Base-by-base conservation (phyloP, 2,329 filamentous ascomycete genomes). In the Phyllosticta citribraziliensis region DNA sequence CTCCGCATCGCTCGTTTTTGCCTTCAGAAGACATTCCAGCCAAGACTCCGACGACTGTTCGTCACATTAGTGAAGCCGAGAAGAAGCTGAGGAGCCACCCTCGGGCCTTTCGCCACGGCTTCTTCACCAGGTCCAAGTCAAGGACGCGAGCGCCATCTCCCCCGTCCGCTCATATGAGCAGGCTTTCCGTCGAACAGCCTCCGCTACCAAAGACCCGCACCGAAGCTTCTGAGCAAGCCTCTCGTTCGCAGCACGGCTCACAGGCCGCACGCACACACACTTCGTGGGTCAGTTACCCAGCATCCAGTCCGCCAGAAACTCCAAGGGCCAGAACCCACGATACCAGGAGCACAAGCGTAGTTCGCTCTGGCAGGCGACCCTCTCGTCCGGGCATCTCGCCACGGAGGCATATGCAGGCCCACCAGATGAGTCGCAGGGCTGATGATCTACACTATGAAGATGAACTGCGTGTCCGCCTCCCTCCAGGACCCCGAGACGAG, bases 31-130 rank as follows among this genome's bases (percentile, higher is more conserved):
- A 47, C 40, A 47, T n/a, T 47, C 27, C 52, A 14, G 22, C 52
- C 19, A 54, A 14, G 12, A n/a, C 17, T 2, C 22, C 27, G 11
- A 54, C 8, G 52, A 24, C 52, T 14, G 40, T n/a, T 2, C 27
- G 54, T 47, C 60, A 57, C 9, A 40, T 57, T 3, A 64, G 66
- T 4, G 67, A 68, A 54, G 68, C 67, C n/a, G 65, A 66, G 25
- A 55, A 63, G 52, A 68, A 67, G 33, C 62, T 72, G 9, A 64
- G 62, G n/a, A 64, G 67, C 9, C 70, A 72, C 55, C 67, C 69
- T 30, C 62, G 64, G 19, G 57, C 70, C 10, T 64, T 65, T 35
- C 59, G 62, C 25, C 56, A 62, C 22, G 57, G 60, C 25, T 30
- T 51, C 14, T 24, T 58, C 17, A 47, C 40, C 40, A 47, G 35